Percentiles rank a stretch among this genome's conserved stretches.
Conservation (phyloP, 345 rosid species). For the Stellera chamaejasme region DNA sequence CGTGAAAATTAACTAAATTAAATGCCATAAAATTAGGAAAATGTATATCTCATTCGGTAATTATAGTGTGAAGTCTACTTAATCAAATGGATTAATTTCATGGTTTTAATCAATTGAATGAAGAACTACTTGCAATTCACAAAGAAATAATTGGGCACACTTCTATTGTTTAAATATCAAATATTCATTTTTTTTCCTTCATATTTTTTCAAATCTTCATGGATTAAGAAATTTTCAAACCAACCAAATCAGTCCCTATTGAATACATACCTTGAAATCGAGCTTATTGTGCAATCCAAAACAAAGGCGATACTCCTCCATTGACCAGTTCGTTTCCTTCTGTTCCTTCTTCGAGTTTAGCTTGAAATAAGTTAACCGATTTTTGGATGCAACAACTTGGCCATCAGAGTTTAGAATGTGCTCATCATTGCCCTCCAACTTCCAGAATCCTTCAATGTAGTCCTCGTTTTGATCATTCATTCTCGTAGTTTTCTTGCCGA, state of each 20-base stretch:
- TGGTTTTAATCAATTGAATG: no score
- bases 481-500: background rate
- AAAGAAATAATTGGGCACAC: no score
- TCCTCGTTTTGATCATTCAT: background rate
- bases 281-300: background rate
- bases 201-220: background rate
- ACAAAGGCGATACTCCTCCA: conserved; percentile 17
- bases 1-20: no score
- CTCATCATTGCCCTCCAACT: conserved; percentile 4
- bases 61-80: no score
- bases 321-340: conserved; percentile 25
- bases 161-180: no score
- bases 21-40: no score
- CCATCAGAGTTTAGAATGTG: conserved; percentile 1
- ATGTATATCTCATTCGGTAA: no score
- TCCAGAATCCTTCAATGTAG: conserved; percentile 24
- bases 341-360: conserved; percentile 2
- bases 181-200: no score
- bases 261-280: conserved; percentile 2
- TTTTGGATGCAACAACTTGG: conserved; percentile 10
- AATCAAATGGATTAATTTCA: no score
- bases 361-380: conserved; percentile 10
- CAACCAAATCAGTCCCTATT: no score
- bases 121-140: no score
- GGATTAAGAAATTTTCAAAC: no score